phyloP scores from a whole-genome alignment of 495 filamentous ascomycete genomes.

The Neurospora pannonica region DNA sequence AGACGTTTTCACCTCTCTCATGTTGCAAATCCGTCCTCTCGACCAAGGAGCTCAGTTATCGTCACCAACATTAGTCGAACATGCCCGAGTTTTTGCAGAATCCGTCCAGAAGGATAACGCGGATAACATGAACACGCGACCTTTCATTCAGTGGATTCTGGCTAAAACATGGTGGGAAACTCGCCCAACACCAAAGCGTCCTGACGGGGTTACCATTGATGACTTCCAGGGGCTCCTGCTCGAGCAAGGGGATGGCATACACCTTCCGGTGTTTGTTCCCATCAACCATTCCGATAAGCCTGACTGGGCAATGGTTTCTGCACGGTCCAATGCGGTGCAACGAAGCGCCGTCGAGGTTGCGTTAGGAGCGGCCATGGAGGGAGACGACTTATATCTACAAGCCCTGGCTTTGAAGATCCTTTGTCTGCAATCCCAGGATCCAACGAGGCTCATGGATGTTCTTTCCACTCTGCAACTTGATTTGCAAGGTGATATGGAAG shows the following conservation, averaged over 20 bases:
- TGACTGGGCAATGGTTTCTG: constrained; percentile 9
- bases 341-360: constrained; percentile 7
- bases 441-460: constrained; percentile 4
- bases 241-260: background rate
- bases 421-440: constrained; percentile 8
- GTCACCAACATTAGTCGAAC: background rate
- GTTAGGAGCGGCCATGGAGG: constrained; percentile 2
- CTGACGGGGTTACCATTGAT: constrained; percentile 1
- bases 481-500: constrained; percentile 12
- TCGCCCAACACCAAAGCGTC: background rate
- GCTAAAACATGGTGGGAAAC: constrained; percentile 8
- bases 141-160: constrained; percentile 15
- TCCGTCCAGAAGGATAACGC: constrained; percentile 3
- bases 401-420: constrained; percentile 9
- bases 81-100: constrained; percentile 1
- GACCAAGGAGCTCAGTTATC: background rate
- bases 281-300: constrained; percentile 1
- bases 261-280: constrained; percentile 15
- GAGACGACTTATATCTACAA: constrained; percentile 11
- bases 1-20: constrained; percentile 9
- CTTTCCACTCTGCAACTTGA: constrained; percentile 10
- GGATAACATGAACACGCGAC: constrained; percentile 10
- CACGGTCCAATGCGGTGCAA: background rate
- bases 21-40: constrained; percentile 2
- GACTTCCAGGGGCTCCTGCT: constrained; percentile 4